Evolutionary conservation across 768 basidiomycete genomes (phyloP).

Genomic region (Suillus plorans): DNA sequence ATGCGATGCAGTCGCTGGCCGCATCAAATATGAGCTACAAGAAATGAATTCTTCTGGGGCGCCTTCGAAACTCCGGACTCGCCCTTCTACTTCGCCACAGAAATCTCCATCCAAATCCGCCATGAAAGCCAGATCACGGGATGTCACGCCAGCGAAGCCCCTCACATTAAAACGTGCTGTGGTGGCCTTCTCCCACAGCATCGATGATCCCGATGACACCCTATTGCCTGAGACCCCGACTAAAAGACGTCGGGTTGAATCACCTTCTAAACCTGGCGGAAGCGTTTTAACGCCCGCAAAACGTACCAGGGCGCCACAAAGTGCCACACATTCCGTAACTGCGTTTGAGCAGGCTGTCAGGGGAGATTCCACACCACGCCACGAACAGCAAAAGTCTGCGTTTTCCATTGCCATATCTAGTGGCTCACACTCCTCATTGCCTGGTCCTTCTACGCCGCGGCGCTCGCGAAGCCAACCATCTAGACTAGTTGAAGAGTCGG

Average conservation of each 20-base stretch:
- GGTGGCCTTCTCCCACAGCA: conserved; percentile 15
- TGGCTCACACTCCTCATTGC: conserved; percentile 10
- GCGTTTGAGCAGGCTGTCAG: conserved; percentile 18
- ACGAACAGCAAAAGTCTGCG: background rate
- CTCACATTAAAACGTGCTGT: conserved; percentile 38
- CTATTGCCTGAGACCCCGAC: conserved; percentile 42
- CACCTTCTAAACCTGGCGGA: conserved; percentile 17
- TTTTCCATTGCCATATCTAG: background rate
- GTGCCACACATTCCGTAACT: background rate
- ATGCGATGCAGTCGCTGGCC: conserved; percentile 26
- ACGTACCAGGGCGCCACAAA: background rate
- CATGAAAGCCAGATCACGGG: conserved; percentile 15
- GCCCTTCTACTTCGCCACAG: conserved; percentile 11
- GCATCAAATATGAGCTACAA: conserved; percentile 18
- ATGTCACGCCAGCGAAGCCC: conserved; percentile 28
- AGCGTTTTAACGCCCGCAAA: conserved; percentile 13
- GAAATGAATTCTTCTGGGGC: background rate
- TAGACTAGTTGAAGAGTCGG: conserved; percentile 4
- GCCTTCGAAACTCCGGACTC: background rate
- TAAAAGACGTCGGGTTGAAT: conserved; percentile 39
- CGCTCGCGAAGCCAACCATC: conserved; percentile 18
- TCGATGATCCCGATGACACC: conserved; percentile 18
- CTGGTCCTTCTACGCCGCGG: conserved; percentile 27
- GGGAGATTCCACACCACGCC: conserved; percentile 3
- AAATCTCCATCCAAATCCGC: conserved; percentile 23